Conservation (phyloP, 108 stramenopile species). For the Cyclotella sp. region DNA sequence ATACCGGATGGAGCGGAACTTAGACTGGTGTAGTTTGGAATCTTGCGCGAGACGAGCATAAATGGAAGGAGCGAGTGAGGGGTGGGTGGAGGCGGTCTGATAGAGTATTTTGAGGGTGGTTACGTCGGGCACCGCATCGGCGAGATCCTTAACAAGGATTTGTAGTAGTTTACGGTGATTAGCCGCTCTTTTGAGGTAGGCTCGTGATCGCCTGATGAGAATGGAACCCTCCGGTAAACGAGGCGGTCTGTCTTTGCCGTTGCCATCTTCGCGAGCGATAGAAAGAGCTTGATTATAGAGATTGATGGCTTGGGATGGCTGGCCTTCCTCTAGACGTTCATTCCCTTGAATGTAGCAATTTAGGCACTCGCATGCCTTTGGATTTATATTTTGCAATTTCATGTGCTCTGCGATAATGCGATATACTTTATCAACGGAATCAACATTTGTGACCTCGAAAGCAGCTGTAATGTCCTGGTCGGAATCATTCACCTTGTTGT, state of each 20-base stretch:
- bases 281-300: conserved; percentile 70
- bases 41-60: conserved; percentile 53
- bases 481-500: background rate
- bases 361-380: conserved; percentile 71
- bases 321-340: conserved; percentile 59
- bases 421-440: conserved; percentile 86
- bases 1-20: conserved; percentile 67
- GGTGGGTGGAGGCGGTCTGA: conserved; percentile 49
- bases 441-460: conserved; percentile 72
- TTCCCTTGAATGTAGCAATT: conserved; percentile 82
- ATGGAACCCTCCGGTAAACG: conserved; percentile 62
- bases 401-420: conserved; percentile 81
- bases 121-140: conserved; percentile 53
- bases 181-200: conserved; percentile 65
- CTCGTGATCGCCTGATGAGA: conserved; percentile 69
- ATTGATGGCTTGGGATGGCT: conserved; percentile 65
- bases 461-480: conserved; percentile 22
- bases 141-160: conserved; percentile 53
- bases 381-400: conserved; percentile 58
- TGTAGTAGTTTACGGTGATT: conserved; percentile 60
- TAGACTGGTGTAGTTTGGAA: conserved; percentile 53
- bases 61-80: conserved; percentile 52
- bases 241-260: conserved; percentile 13
- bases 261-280: conserved; percentile 18
- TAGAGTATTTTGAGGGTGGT: conserved; percentile 54